These are phyloP conservation scores for Pichia sp. DNA, from an alignment of 1,139 yeast genomes.

Conservation along the genomic window DNA sequence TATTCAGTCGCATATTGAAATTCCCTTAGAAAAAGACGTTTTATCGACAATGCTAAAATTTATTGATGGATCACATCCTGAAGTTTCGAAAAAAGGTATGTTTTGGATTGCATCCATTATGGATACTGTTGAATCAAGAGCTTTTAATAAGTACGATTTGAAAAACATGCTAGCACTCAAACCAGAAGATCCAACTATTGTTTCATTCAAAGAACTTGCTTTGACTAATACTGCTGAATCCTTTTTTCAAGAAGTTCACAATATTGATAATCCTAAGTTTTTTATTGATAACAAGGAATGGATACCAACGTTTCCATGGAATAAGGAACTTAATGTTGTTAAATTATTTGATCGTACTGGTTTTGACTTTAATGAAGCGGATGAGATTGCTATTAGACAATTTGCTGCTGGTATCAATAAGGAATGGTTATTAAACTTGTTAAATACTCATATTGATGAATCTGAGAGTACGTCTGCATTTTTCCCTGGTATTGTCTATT, in stretches of 20 bases:
- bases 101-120: constrained; percentile 56
- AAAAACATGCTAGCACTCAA: constrained; percentile 40
- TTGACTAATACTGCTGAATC: constrained; percentile 29
- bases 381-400: constrained; percentile 35
- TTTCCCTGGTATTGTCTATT: constrained; percentile 55
- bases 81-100: constrained; percentile 56
- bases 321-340: constrained; percentile 46
- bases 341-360: constrained; percentile 29
- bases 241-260: constrained; percentile 52
- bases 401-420: constrained; percentile 45
- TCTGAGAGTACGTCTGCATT: constrained; percentile 58
- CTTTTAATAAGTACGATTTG: constrained; percentile 49
- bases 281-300: constrained; percentile 52
- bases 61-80: constrained; percentile 68
- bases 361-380: constrained; percentile 35
- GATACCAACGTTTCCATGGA: constrained; percentile 82
- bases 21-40: constrained; percentile 39
- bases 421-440: constrained; percentile 53
- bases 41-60: constrained; percentile 45
- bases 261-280: constrained; percentile 42
- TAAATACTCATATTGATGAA: constrained; percentile 55
- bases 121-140: constrained; percentile 46
- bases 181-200: constrained; percentile 24
- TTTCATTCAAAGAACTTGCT: constrained; percentile 24
- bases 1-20: constrained; percentile 52